Evolutionary conservation across 495 filamentous ascomycete genomes (phyloP).

Genomic region (Platismatia glauca): DNA sequence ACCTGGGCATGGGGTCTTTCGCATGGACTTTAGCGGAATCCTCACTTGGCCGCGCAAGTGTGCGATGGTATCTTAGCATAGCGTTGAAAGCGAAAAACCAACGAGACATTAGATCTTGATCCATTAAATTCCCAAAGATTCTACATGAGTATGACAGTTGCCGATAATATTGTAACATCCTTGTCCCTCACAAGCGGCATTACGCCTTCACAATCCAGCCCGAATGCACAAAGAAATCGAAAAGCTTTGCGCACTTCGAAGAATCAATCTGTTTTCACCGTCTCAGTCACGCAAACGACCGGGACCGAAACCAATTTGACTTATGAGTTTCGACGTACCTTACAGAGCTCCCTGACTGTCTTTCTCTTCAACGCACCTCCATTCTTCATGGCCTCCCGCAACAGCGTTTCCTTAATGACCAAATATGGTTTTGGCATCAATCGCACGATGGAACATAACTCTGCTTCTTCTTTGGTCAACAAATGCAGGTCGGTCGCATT

Average conservation of each 20-base stretch:
- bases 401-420: constrained; percentile 80
- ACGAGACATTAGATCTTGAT: neutral
- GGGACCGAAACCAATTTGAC: neutral
- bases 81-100: neutral
- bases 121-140: neutral
- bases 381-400: constrained; percentile 81
- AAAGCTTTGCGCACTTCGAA: constrained; percentile 61
- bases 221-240: constrained; percentile 87
- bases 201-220: constrained; percentile 80
- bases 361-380: constrained; percentile 89
- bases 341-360: constrained; percentile 61
- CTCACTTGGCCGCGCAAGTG: neutral
- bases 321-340: constrained; percentile 34
- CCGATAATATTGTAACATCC: too few relatives aligned
- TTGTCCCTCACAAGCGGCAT: neutral
- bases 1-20: neutral
- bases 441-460: constrained; percentile 73
- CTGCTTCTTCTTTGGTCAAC: constrained; percentile 71
- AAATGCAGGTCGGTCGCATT: constrained; percentile 77
- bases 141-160: neutral
- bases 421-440: constrained; percentile 89
- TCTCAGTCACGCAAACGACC: constrained; percentile 14
- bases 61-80: neutral
- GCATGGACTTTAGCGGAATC: neutral
- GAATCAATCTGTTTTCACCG: constrained; percentile 47